Evolutionary conservation across 2,329 filamentous ascomycete species (phyloP).

Genomic region (Pseudogymnoascus sp.): DNA sequence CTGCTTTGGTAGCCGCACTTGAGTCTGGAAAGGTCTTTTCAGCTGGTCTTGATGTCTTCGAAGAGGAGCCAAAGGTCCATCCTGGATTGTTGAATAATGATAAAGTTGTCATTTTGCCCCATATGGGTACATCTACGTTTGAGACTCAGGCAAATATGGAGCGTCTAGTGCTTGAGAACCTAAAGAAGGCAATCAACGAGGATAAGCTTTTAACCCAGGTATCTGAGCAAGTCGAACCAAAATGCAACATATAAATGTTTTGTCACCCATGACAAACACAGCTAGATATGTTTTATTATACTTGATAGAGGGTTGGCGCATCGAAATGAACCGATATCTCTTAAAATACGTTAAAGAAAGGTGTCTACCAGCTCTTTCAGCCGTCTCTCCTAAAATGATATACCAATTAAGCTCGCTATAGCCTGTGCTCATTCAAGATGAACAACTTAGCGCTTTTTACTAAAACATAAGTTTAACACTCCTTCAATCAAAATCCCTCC

Average conservation of each 20-base stretch:
- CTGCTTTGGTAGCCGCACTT: slow-evolving; percentile 65
- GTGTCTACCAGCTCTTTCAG: neutral
- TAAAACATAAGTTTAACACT: neutral
- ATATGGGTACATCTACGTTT: slow-evolving; percentile 74
- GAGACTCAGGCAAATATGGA: slow-evolving; percentile 37
- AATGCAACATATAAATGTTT: neutral
- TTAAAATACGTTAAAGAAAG: neutral
- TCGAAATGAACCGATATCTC: neutral
- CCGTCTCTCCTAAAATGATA: neutral
- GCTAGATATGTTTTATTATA: neutral
- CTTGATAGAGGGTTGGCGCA: neutral
- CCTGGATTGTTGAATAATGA: slow-evolving; percentile 63
- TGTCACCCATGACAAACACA: neutral
- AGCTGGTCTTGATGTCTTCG: slow-evolving; percentile 70
- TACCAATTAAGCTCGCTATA: neutral
- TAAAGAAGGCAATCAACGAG: slow-evolving; percentile 5
- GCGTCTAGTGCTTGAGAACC: slow-evolving; percentile 9
- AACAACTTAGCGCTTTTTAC: too few species aligned
- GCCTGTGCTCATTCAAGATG: neutral
- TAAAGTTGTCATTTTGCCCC: slow-evolving; percentile 65
- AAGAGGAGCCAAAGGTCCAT: slow-evolving; percentile 68
- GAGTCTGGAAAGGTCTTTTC: slow-evolving; percentile 58
- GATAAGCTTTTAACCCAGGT: slow-evolving; percentile 9
- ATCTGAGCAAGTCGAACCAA: slow-evolving; percentile 5
- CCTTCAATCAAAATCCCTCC: neutral